A percentile compares a stretch with the other conserved stretches of the same genome.
Conservation (phyloP, 257 asterid species). For the Orobanche coerulescens region DNA sequence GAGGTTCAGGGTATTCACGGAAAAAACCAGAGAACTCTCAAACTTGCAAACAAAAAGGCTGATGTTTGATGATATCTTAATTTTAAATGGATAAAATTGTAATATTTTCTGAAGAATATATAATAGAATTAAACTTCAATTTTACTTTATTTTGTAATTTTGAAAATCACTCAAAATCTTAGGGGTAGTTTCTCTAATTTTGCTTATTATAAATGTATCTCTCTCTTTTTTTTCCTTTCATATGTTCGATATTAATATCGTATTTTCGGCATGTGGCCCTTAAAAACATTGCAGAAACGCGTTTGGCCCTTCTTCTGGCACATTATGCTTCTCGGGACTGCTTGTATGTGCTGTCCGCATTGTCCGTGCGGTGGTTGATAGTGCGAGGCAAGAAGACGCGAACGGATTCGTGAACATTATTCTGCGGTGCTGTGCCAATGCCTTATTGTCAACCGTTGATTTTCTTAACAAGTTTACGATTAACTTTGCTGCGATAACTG, state of each 20-base stretch:
- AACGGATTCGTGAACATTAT: constrained; percentile 71
- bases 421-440: constrained; percentile 65
- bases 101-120: not conserved
- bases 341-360: constrained; percentile 49
- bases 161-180: not conserved
- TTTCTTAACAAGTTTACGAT: constrained; percentile 90
- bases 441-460: constrained; percentile 63
- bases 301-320: constrained; percentile 88
- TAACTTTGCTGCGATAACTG: constrained; percentile 88
- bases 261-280: not conserved
- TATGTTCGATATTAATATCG: not conserved
- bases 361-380: constrained; percentile 82
- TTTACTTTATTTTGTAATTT: not conserved
- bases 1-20: not conserved
- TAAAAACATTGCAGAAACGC: constrained; percentile 57
- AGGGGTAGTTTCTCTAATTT: not conserved
- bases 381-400: constrained; percentile 69
- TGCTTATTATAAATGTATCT: not conserved
- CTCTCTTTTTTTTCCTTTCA: not conserved
- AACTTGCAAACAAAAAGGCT: not conserved
- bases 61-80: too few species aligned
- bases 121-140: not conserved
- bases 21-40: not conserved
- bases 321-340: constrained; percentile 84
- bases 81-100: not conserved